Base-by-base conservation (phyloP, 176 grass and related monocot species). In the Cocos nucifera region DNA sequence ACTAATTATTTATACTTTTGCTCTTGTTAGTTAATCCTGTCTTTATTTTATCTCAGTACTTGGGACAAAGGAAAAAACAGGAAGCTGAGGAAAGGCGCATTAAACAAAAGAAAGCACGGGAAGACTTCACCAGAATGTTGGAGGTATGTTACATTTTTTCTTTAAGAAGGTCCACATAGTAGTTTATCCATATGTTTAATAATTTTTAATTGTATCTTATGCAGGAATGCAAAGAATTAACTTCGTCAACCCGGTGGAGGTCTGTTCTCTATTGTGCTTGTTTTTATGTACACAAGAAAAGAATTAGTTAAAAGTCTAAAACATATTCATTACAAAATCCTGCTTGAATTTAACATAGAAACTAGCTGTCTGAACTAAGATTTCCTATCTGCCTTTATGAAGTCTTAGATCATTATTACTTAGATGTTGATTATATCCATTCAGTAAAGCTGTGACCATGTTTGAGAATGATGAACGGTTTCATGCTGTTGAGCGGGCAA, bases 91-190 rank as follows among this genome's bases (percentile, higher is more conserved):
- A 86, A 63, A 98, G 69, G 53, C 88, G 93, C 53, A 60, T 86
- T 49, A 92, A 92, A 68, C 93, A 98, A 56, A 92, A 83, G 64
- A 98, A 89, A 83, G 76, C 93, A 68, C 87, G 88, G 54, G 93
- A 98, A 69, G 93, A 86, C 71, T 98, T 98, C 61, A 44, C 73
- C 35, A 78, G 69, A 23, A 98, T 98, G 93, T 56, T 98, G 57
- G 93, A 98, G 78, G 93, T 98, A 92, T 69, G 76, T 59, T 81
- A 15, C 30, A 15, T 44, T 56, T 44, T 8, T 63, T 63, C 3
- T 63, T 44, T 5, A 22, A 19, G 20, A 24, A 60, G 22, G 20
- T 35, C 32, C 10, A 10, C 9, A 17, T 20, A 44, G 18, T 10
- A 56, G 10, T 48, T 54, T n/a, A 9, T 63, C 21, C 48, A 24